phyloP scores from a whole-genome alignment of 192 early-diverging fungal genomes.

The Backusella tuberculispora region DNA sequence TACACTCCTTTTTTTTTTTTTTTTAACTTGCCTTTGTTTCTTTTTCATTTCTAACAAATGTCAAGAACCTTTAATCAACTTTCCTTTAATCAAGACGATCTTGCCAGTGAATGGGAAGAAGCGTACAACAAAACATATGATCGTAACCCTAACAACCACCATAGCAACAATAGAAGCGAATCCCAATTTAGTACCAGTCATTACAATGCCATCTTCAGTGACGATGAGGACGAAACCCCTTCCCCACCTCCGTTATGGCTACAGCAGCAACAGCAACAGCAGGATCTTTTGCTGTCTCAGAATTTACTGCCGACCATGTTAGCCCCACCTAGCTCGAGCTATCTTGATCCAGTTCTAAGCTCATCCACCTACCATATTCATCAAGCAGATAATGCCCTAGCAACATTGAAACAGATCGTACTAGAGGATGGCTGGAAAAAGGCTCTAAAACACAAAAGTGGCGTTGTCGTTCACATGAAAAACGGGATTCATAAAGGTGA shows the following conservation, averaged over 20 bases:
- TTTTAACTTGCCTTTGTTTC: not conserved
- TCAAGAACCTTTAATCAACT: conserved; percentile 4
- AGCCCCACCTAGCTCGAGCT: conserved; percentile 2
- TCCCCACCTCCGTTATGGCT: conserved; percentile 6
- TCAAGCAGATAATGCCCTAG: conserved; percentile 52
- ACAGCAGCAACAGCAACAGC: conserved; percentile 4
- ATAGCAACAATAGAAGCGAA: not conserved
- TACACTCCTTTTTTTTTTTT: conserved; percentile 4
- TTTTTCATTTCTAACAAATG: conserved; percentile 3
- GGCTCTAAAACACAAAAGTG: conserved; percentile 55
- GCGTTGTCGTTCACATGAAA: conserved; percentile 55
- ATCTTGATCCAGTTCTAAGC: conserved; percentile 37
- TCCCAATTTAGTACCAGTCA: conserved; percentile 1
- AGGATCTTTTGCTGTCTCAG: not conserved
- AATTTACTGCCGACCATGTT: not conserved
- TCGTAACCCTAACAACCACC: not conserved
- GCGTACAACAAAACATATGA: not conserved
- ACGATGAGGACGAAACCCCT: conserved; percentile 33
- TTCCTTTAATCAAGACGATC: conserved; percentile 21
- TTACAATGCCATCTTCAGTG: conserved; percentile 37
- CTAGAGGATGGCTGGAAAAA: conserved; percentile 57
- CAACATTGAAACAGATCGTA: conserved; percentile 47
- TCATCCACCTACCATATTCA: conserved; percentile 48
- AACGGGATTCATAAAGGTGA: conserved; percentile 40
- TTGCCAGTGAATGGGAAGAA: conserved; percentile 23